Evolutionary conservation across 768 basidiomycete species (phyloP).

Genomic region (Cystobasidium onofrii): DNA sequence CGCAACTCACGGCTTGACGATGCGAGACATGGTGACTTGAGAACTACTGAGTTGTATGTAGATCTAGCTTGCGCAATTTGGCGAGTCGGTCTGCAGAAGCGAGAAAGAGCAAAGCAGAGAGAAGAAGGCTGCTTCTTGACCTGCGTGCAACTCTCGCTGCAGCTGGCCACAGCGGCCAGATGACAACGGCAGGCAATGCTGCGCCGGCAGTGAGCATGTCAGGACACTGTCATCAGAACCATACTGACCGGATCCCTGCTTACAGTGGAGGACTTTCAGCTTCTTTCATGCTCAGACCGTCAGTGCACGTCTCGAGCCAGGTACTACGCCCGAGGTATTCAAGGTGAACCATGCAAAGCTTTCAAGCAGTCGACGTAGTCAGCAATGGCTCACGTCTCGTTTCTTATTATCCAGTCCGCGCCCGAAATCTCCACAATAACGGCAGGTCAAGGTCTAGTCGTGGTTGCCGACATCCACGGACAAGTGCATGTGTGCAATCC

Average conservation of each 20-base stretch:
- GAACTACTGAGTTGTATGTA: neutral
- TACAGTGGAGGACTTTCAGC: constrained; percentile 26
- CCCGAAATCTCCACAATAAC: constrained; percentile 57
- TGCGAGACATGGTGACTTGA: neutral
- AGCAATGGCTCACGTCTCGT: neutral
- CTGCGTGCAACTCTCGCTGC: neutral
- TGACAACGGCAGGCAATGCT: constrained; percentile 3
- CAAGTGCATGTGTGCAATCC: constrained; percentile 66
- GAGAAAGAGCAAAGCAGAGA: neutral
- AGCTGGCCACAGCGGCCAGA: constrained; percentile 2
- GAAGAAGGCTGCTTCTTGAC: neutral
- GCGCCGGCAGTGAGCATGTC: constrained; percentile 4
- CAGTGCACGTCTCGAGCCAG: constrained; percentile 20
- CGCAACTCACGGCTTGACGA: neutral
- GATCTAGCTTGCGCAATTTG: too few species aligned
- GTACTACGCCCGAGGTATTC: constrained; percentile 6
- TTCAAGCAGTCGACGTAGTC: neutral
- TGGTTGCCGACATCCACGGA: constrained; percentile 80
- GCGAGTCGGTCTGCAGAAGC: neutral
- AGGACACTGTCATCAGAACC: neutral
- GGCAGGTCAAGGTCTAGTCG: constrained; percentile 58
- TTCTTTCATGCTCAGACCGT: constrained; percentile 27
- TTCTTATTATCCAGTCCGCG: neutral
- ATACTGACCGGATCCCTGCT: neutral
- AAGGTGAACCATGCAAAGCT: constrained; percentile 17